phyloP scores from a whole-genome alignment of 257 asterid genomes.

The Solanum chiquidenum region DNA sequence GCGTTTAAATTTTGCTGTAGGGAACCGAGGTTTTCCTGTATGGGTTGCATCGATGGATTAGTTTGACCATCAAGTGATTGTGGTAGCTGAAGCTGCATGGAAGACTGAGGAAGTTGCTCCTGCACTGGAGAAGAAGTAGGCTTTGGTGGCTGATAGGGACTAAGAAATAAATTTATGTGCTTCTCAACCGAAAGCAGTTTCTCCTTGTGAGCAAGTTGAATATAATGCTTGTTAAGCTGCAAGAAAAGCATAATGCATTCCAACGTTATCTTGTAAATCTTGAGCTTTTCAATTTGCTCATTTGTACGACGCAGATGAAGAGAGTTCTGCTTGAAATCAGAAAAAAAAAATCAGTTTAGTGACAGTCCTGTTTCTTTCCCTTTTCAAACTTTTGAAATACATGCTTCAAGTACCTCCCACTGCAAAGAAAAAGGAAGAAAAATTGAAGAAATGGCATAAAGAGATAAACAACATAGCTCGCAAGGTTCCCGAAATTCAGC shows the following conservation, averaged over 20 bases:
- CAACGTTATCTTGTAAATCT: constrained; percentile 50
- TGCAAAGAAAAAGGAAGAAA: background rate
- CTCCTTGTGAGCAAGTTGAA: constrained; percentile 49
- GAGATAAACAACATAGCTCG: background rate
- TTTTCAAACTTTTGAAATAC: background rate
- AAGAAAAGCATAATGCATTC: constrained; percentile 50
- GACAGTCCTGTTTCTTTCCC: background rate
- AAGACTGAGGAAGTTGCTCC: constrained; percentile 1
- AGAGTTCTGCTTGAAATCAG: constrained; percentile 53
- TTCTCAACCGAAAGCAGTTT: constrained; percentile 49
- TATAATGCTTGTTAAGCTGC: constrained; percentile 43
- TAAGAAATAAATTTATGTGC: constrained; percentile 56
- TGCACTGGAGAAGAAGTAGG: constrained; percentile 43
- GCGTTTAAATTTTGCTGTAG: constrained; percentile 19
- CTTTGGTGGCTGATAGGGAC: constrained; percentile 52
- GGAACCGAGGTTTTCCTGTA: constrained; percentile 25
- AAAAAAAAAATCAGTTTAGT: background rate
- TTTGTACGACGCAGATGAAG: constrained; percentile 55
- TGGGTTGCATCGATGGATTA: constrained; percentile 58
- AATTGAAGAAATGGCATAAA: background rate
- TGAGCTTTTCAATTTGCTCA: constrained; percentile 65
- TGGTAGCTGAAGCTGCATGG: constrained; percentile 29
- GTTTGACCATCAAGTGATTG: constrained; percentile 71
- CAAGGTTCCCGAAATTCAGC: background rate
- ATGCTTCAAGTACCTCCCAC: background rate